Evolutionary conservation across 2,329 filamentous ascomycete species (phyloP).

Genomic region (Trichoderma brevicompactum): DNA sequence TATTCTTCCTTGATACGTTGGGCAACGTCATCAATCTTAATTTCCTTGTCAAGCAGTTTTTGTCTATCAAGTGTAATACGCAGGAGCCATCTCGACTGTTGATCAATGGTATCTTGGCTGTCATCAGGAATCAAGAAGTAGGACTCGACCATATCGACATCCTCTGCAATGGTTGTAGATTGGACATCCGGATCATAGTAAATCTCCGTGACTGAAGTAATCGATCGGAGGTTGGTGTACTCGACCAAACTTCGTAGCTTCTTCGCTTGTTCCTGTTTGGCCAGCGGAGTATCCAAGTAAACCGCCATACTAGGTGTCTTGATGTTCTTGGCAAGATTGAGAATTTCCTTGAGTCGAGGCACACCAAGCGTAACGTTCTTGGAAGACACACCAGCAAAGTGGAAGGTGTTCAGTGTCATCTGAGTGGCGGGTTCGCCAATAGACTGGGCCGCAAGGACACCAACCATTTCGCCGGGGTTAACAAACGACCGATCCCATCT

Average conservation of each 20-base stretch:
- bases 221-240: conserved; percentile 89
- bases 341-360: conserved; percentile 97
- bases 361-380: conserved; percentile 99
- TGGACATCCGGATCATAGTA: conserved; percentile 95
- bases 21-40: conserved; percentile 90
- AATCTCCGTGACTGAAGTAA: conserved; percentile 91
- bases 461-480: conserved; percentile 97
- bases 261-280: conserved; percentile 80
- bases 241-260: conserved; percentile 86
- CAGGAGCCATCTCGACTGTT: conserved; percentile 92
- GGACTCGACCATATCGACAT: conserved; percentile 92
- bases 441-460: conserved; percentile 94
- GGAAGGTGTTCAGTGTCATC: conserved; percentile 99
- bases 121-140: conserved; percentile 95
- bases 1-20: conserved; percentile 88
- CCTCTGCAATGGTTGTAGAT: conserved; percentile 81
- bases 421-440: conserved; percentile 98
- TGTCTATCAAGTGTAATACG: conserved; percentile 92
- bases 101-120: conserved; percentile 61
- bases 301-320: conserved; percentile 98
- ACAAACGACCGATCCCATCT: conserved; percentile 86
- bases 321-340: conserved; percentile 96
- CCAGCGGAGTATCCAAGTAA: conserved; percentile 69
- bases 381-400: conserved; percentile 98
- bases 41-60: conserved; percentile 91